Evolutionary conservation across 78 protist genomes (phyloP), one percentile per base, ranked within the genome.

Genomic region (Dictyostelium firmibasis): DNA sequence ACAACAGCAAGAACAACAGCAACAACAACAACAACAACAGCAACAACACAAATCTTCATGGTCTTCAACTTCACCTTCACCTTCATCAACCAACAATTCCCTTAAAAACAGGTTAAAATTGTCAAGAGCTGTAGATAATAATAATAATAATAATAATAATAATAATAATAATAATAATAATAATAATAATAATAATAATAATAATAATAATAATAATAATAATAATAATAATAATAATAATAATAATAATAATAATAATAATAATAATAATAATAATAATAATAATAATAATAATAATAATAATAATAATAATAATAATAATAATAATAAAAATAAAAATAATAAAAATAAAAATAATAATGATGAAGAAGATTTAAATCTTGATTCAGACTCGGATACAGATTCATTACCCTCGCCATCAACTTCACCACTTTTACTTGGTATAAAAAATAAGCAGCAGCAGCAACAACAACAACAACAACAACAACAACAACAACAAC

Each of bases 161-260:
- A 2, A 13, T 16, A 9, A 72, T 13, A 72, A 67, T 6, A 41
- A 60, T 67, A 69, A 44, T 41, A 36, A 18, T 16, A 50, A 16
- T 50, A 50, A 16, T 50, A 50, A 14, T 50, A 57, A 57, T 38
- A 62, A 82, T 82, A 10, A 36, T 62, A 62, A 57, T 29, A 41
- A 36, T 18, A 60, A 81, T 81, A 11, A 4, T 27, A 81, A 57
- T 81, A 31, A 25, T 57, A 81, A 81, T 81, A 60, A 50, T 81
- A 81, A 53, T 31, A 60, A 18, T 29, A 81, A 57, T 81, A 81
- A 11, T 57, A 57, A 10, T 36, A 38, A 38, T 76, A 36, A 38
- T 35, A 76, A 23, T 36, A 36, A 9, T 1, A 29, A 29, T 69
- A 69, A 9, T 43, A 78, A 44, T 18, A 78, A 44, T 78, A 43